A percentile compares a stretch with the other conserved stretches of the same genome.
Conservation (phyloP, 768 basidiomycete genomes). For the Lactarius pseudohatsudake region DNA sequence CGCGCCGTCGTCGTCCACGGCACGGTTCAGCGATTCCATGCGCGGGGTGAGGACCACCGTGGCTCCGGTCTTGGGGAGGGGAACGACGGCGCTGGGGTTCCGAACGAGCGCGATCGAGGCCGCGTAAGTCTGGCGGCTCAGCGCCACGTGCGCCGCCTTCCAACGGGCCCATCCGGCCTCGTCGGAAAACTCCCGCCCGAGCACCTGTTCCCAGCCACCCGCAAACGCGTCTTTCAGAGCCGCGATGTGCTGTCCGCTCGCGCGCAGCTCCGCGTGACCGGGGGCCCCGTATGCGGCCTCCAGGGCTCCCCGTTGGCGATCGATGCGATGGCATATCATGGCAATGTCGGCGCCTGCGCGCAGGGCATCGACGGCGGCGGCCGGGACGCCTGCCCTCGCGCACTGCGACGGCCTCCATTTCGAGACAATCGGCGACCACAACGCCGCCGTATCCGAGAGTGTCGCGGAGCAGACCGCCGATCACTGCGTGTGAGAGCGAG, state of each 20-base stretch:
- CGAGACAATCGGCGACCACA: conserved; percentile 71
- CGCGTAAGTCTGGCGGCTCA: conserved; percentile 51
- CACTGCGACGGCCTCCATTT: conserved; percentile 70
- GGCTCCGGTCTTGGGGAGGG: conserved; percentile 32
- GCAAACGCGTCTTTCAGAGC: conserved; percentile 53
- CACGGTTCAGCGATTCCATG: conserved; percentile 44
- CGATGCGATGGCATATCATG: conserved; percentile 70
- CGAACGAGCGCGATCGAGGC: conserved; percentile 48
- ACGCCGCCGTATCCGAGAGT: conserved; percentile 56
- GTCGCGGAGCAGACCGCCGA: conserved; percentile 50
- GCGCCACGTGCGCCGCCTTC: conserved; percentile 40
- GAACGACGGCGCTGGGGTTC: conserved; percentile 40
- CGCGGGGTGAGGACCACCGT: conserved; percentile 53
- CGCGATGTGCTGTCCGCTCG: conserved; percentile 48
- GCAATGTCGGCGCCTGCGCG: conserved; percentile 68
- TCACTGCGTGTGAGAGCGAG: conserved; percentile 56
- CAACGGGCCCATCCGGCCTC: conserved; percentile 37
- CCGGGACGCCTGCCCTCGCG: conserved; percentile 45
- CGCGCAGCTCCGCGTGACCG: conserved; percentile 38
- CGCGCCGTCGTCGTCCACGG: too few species aligned
- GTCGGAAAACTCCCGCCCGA: conserved; percentile 30
- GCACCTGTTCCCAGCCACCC: conserved; percentile 46
- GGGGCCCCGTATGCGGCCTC: conserved; percentile 47
- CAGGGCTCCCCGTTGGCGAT: conserved; percentile 53
- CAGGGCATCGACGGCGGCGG: conserved; percentile 56